These are phyloP conservation scores for Marsdenia floribunda DNA, from an alignment of 257 asterid species.

Conservation along the genomic window DNA sequence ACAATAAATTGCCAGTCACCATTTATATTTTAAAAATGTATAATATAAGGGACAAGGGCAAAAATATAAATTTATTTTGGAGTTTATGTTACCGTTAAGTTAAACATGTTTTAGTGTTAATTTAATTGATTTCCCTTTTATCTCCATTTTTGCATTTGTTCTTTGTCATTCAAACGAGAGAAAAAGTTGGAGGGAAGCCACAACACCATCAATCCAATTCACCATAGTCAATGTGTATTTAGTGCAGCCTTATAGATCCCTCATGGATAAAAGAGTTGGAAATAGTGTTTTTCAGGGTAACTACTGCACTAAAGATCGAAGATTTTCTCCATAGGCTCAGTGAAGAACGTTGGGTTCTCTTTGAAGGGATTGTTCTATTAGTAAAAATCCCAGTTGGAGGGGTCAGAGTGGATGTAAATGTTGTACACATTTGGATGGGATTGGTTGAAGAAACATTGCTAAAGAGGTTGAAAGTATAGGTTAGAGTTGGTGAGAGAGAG, in stretches of 20 bases:
- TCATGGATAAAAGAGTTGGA: slow-evolving; percentile 76
- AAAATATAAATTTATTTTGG: too few species aligned
- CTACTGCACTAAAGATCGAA: slow-evolving; percentile 12
- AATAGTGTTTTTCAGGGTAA: slow-evolving; percentile 90
- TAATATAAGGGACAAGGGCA: too few species aligned
- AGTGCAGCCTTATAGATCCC: slow-evolving; percentile 59
- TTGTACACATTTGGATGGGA: slow-evolving; percentile 51
- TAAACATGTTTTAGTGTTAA: too few species aligned
- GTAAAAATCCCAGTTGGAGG: slow-evolving; percentile 49
- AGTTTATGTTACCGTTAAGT: too few species aligned
- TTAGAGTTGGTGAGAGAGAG: slow-evolving; percentile 71
- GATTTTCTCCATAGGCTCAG: too few species aligned
- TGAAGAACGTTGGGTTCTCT: slow-evolving; percentile 82
- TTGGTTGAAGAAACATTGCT: slow-evolving; percentile 61
- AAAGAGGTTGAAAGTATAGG: slow-evolving; percentile 65
- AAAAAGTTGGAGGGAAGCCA: too few species aligned
- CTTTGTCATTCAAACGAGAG: too few species aligned
- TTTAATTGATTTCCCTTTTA: too few species aligned
- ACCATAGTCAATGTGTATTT: slow-evolving; percentile 68
- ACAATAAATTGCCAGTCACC: too few species aligned
- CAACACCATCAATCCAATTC: slow-evolving; percentile 69
- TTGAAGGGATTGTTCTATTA: slow-evolving; percentile 47
- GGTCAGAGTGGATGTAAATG: slow-evolving; percentile 75
- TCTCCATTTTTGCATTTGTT: too few species aligned
- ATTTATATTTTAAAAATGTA: too few species aligned